These are phyloP conservation scores for Phialophora chinensis DNA, from an alignment of 2,329 filamentous ascomycete species.

Conservation along the genomic window DNA sequence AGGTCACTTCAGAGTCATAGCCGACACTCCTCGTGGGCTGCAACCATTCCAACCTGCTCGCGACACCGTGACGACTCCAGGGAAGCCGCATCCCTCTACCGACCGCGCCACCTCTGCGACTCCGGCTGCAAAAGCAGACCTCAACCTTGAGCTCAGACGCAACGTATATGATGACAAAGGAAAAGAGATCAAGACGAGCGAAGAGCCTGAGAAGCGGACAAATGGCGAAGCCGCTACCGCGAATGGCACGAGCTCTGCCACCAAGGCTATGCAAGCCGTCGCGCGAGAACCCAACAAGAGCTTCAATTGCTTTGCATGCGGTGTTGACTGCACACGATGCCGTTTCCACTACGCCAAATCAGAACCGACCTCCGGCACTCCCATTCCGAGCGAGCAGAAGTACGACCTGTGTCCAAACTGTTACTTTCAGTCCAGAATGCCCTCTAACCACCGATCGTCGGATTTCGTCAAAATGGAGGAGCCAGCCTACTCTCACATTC, in stretches of 20 bases:
- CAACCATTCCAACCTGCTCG: conserved; percentile 94
- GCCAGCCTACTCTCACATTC: conserved; percentile 75
- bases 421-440: conserved; percentile 82
- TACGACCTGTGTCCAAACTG: conserved; percentile 92
- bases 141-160: conserved; percentile 89
- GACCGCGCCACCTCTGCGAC: conserved; percentile 72
- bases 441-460: conserved; percentile 74
- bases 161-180: conserved; percentile 95
- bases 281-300: conserved; percentile 68
- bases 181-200: conserved; percentile 74
- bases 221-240: conserved; percentile 74
- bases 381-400: conserved; percentile 66
- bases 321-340: conserved; percentile 80
- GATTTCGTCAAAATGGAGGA: conserved; percentile 93
- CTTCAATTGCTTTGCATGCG: conserved; percentile 87
- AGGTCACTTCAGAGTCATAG: conserved; percentile 94
- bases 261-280: conserved; percentile 67
- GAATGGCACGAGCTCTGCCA: conserved; percentile 66
- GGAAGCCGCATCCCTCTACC: conserved; percentile 69
- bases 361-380: conserved; percentile 60
- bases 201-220: conserved; percentile 68
- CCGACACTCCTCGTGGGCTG: conserved; percentile 91
- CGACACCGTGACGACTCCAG: conserved; percentile 68
- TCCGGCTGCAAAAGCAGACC: conserved; percentile 73
- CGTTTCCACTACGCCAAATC: conserved; percentile 74